Conservation (phyloP, 495 filamentous ascomycete species). For the Annulohypoxylon nitens region DNA sequence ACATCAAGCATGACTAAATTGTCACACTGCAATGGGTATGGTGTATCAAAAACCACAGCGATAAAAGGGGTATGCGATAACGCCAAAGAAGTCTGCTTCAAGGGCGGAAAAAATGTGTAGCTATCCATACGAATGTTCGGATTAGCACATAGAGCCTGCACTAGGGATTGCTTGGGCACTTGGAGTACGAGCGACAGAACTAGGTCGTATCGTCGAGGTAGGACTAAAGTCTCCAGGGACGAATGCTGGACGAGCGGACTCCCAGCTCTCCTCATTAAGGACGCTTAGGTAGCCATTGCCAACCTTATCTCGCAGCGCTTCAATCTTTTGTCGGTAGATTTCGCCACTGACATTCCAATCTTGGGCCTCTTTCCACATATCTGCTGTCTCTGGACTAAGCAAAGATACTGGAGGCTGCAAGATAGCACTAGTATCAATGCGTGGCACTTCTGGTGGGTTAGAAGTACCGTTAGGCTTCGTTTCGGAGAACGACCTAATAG, state of each 20-base stretch:
- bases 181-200: conserved; percentile 59
- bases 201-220: conserved; percentile 57
- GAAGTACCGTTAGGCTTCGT: conserved; percentile 47
- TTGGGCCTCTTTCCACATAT: conserved; percentile 60
- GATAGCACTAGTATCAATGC: conserved; percentile 60
- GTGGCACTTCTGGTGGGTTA: conserved; percentile 58
- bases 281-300: conserved; percentile 87
- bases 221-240: conserved; percentile 57
- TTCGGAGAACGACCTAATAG: conserved; percentile 44
- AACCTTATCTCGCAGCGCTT: conserved; percentile 84
- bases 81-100: conserved; percentile 28
- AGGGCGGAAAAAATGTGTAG: conserved; percentile 34
- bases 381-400: conserved; percentile 54
- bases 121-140: conserved; percentile 44
- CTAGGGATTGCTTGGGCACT: conserved; percentile 65
- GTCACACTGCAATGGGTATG: conserved; percentile 41
- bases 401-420: conserved; percentile 58
- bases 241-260: conserved; percentile 55
- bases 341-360: conserved; percentile 80
- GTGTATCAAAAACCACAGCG: conserved; percentile 39
- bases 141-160: conserved; percentile 62
- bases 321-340: conserved; percentile 85
- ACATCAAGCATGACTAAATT: conserved; percentile 37
- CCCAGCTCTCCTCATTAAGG: conserved; percentile 81
- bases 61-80: conserved; percentile 38